These are phyloP conservation scores for Rutstroemia sp. DNA, from an alignment of 2,329 filamentous ascomycete species.

Conservation along the genomic window DNA sequence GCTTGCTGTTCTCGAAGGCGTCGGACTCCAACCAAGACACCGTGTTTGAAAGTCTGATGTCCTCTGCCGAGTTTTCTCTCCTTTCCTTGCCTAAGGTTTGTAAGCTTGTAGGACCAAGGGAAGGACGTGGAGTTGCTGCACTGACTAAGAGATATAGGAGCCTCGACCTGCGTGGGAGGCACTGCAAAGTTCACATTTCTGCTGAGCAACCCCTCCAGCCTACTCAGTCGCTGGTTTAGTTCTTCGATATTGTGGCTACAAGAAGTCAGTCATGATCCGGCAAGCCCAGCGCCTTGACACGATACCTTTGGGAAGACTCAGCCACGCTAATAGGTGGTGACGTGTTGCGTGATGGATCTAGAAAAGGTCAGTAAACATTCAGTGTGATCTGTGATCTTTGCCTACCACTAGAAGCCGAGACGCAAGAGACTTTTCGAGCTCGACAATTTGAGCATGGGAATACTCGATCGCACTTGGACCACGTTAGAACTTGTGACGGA, in stretches of 20 bases:
- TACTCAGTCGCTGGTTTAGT: conserved; percentile 13
- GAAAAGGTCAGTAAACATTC: background rate
- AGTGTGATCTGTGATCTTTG: background rate
- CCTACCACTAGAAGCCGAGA: background rate
- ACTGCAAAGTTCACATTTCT: background rate
- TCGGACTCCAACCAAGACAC: conserved; percentile 3
- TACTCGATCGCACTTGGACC: conserved; percentile 18
- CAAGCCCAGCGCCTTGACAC: too few species aligned
- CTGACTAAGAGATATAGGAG: background rate
- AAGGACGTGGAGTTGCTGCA: background rate
- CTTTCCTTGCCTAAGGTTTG: background rate
- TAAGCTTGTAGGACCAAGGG: background rate
- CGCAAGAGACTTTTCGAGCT: conserved; percentile 11
- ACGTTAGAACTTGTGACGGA: background rate
- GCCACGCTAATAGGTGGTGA: background rate
- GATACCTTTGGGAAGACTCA: background rate
- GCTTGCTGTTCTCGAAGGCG: background rate
- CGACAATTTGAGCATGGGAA: conserved; percentile 23
- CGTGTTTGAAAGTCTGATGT: conserved; percentile 1
- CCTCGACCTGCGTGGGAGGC: background rate
- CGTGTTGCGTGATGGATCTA: background rate
- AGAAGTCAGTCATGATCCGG: background rate
- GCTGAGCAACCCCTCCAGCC: conserved; percentile 15
- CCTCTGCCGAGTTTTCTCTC: background rate
- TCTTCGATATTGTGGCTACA: conserved; percentile 14